Conservation (phyloP, 257 asterid genomes). For the Solanum pennellii region DNA sequence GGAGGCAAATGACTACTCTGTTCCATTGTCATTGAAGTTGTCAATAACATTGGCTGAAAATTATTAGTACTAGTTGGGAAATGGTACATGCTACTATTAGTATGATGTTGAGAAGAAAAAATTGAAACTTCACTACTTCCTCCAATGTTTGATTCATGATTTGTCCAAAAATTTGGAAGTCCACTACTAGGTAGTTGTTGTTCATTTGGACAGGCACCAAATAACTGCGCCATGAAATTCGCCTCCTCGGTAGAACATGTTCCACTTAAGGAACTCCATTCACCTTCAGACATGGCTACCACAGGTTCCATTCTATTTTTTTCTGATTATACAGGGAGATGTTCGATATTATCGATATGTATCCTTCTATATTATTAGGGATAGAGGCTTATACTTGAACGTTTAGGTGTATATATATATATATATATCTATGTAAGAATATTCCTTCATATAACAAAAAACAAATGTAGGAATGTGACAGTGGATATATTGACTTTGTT, state of each 20-base stretch:
- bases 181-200: slow-evolving; percentile 10
- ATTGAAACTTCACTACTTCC: slow-evolving; percentile 1
- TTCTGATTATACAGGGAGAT: neutral
- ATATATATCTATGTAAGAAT: neutral
- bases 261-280: slow-evolving; percentile 54
- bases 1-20: neutral
- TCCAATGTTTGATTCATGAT: slow-evolving; percentile 13
- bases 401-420: neutral
- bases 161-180: slow-evolving; percentile 1
- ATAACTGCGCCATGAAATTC: slow-evolving; percentile 20
- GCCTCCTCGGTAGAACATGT: slow-evolving; percentile 42
- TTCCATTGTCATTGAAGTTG: slow-evolving; percentile 12
- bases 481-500: neutral
- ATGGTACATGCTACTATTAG: slow-evolving; percentile 9
- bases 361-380: neutral
- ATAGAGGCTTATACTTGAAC: neutral
- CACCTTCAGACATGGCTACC: slow-evolving; percentile 53
- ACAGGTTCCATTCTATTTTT: slow-evolving; percentile 30
- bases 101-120: slow-evolving; percentile 3
- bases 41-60: neutral
- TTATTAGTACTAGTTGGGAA: slow-evolving; percentile 28
- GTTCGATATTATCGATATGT: neutral
- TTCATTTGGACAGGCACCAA: slow-evolving; percentile 21
- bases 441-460: neutral
- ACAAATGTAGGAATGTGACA: neutral